Evolutionary conservation across 2,329 filamentous ascomycete species (phyloP).

Genomic region (Trichoderma koningii): DNA sequence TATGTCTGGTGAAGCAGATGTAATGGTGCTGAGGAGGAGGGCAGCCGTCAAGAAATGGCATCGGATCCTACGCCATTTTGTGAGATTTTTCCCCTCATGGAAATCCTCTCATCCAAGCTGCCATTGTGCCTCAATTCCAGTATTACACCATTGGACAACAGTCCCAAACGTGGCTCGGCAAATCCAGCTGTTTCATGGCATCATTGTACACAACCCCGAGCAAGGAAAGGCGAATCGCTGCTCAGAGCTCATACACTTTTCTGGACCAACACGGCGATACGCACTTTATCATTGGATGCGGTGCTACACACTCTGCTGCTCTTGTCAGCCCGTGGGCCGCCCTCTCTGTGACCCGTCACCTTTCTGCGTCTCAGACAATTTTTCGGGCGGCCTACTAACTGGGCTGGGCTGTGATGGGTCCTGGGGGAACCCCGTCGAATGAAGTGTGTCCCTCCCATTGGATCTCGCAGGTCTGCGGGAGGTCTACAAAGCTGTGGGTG

Average conservation of each 20-base stretch:
- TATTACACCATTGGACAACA: background rate
- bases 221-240: background rate
- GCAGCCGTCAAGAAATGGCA: too few relatives aligned
- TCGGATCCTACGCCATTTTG: background rate
- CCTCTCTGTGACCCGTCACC: background rate
- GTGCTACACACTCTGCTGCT: background rate
- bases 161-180: background rate
- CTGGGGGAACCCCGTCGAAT: background rate
- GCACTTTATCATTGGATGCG: background rate
- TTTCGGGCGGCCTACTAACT: slow-evolving; percentile 11
- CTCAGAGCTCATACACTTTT: background rate
- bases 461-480: background rate
- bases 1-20: background rate
- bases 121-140: background rate
- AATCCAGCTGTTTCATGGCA: background rate
- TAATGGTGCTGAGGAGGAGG: too few relatives aligned
- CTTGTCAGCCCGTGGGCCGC: background rate
- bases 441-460: background rate
- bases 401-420: slow-evolving; percentile 3
- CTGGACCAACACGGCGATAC: background rate
- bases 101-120: background rate
- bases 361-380: background rate
- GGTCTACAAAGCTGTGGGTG: slow-evolving; percentile 5
- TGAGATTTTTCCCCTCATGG: background rate
- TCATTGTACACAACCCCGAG: background rate